Evolutionary conservation across 352 stramenopile genomes (phyloP).

Genomic region (Globisporangium cylindrosporum): DNA sequence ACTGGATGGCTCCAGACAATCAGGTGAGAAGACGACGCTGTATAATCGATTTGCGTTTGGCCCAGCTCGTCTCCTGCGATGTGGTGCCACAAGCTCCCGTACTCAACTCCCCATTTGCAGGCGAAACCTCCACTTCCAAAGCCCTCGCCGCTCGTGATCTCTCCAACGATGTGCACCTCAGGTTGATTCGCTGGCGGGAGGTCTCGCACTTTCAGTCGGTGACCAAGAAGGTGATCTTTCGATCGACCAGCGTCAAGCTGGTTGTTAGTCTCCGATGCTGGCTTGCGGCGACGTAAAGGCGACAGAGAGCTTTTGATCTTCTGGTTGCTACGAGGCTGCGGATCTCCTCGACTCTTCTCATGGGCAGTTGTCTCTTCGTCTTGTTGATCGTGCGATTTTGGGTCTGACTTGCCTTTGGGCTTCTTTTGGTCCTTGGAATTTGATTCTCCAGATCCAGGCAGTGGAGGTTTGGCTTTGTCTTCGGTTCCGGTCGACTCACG

Average conservation of each 20-base stretch:
- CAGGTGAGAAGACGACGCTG: conserved; percentile 20
- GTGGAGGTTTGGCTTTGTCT: not conserved
- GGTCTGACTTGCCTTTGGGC: not conserved
- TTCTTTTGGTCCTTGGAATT: not conserved
- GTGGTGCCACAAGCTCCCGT: conserved; percentile 51
- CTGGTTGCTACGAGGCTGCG: not conserved
- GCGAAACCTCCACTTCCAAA: conserved; percentile 45
- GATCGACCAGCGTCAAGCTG: not conserved
- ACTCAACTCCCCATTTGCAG: conserved; percentile 74
- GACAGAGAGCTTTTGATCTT: conserved; percentile 13
- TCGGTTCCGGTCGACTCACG: not conserved
- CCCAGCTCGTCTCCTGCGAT: conserved; percentile 56
- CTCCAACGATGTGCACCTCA: conserved; percentile 69
- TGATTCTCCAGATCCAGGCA: not conserved
- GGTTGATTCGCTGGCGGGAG: conserved; percentile 45
- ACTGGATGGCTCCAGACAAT: conserved; percentile 64
- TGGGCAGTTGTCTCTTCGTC: not conserved
- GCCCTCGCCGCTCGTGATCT: conserved; percentile 54
- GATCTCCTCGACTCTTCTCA: not conserved
- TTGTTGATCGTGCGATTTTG: conserved; percentile 1
- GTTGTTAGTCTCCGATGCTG: not conserved
- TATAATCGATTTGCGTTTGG: conserved; percentile 65
- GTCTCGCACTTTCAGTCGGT: conserved; percentile 20
- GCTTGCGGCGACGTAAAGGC: conserved; percentile 10
- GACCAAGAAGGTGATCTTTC: not conserved